Percentiles rank a stretch among this genome's conserved stretches.
Conservation (phyloP, 768 basidiomycete genomes). For the Auricularia cornea region DNA sequence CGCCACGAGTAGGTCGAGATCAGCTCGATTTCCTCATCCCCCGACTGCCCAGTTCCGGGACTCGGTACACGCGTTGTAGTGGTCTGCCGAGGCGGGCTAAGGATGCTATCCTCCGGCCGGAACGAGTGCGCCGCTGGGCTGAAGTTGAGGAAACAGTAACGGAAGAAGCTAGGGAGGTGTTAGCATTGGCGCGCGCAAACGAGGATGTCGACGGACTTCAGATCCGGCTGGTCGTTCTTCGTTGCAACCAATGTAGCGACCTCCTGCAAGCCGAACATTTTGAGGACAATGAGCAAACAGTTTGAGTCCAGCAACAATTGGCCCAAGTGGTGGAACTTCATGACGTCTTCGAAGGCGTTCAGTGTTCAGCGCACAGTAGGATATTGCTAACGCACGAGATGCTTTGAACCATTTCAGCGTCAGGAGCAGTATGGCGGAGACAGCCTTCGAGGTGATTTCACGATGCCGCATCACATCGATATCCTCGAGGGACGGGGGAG, state of each 20-base stretch:
- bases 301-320: slow-evolving; percentile 93
- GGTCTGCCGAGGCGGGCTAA: slow-evolving; percentile 50
- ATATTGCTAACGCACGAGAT: slow-evolving; percentile 60
- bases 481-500: slow-evolving; percentile 78
- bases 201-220: slow-evolving; percentile 49
- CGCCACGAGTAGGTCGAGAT: slow-evolving; percentile 94
- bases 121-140: slow-evolving; percentile 53
- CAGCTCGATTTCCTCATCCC: slow-evolving; percentile 82
- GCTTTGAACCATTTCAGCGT: slow-evolving; percentile 98
- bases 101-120: slow-evolving; percentile 58
- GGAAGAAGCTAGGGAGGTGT: slow-evolving; percentile 71
- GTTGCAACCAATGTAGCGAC: slow-evolving; percentile 76
- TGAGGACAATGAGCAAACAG: slow-evolving; percentile 83
- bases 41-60: slow-evolving; percentile 48
- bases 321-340: slow-evolving; percentile 99
- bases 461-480: slow-evolving; percentile 90
- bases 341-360: slow-evolving; percentile 54
- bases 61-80: slow-evolving; percentile 46
- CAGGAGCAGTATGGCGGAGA: slow-evolving; percentile 86
- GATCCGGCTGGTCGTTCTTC: slow-evolving; percentile 78
- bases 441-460: slow-evolving; percentile 95
- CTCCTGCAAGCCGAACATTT: slow-evolving; percentile 98
- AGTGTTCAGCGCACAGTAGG: not conserved
- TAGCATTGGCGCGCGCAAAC: not conserved
- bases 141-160: slow-evolving; percentile 77